Base-by-base conservation (phyloP, 2,329 filamentous ascomycete species). In the Ascochyta koolunga region DNA sequence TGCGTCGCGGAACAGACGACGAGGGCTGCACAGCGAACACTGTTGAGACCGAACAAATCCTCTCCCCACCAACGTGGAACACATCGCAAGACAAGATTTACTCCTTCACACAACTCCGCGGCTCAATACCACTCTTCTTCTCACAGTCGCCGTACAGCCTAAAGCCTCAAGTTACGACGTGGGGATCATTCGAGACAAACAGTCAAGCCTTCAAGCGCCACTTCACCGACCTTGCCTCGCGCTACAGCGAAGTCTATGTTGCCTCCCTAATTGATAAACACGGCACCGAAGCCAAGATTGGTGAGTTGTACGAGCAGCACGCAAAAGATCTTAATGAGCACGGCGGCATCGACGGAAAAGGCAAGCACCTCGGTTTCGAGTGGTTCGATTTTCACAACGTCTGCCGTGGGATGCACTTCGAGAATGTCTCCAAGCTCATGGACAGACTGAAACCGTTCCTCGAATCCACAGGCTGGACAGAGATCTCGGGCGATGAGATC, bases 301-400 rank as follows among this genome's bases (percentile, higher is more conserved):
- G 93, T 3, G 83, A 88, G 47, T 82, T 87, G 31, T 99, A 91
- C 69, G 84, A 96, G 67, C 81, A 83, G 43, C 86, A 86, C 53
- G 82, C 90, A 1, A 78, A 85, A 42, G 75, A 79, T 21, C 78
- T 93, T 47, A 96, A 95, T 59, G 81, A 87, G 9, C 50, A 63
- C 7, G 80, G 80, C 6, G 79, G 81, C 4, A 71, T 81, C 18
- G 80, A 85, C 54, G 80, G 77, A 10, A 71, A 76, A 45, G 73
- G 72, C 11, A 70, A 69, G 10, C 72, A 79, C 9, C 76, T 95
- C 11, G 82, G 80, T 0, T 96, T 96, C 67, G 91, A 96, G 70
- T 99, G 95, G 95, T 99, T 98, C 66, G 95, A 99, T 70, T 99
- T 99, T 67, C 95, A 98, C 72, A 83, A 86, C 16, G 90, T 90